A percentile compares a stretch with the other conserved stretches of the same genome.
Conservation (phyloP, 208 protist genomes). For the Acanthamoeba culbertsoni region DNA sequence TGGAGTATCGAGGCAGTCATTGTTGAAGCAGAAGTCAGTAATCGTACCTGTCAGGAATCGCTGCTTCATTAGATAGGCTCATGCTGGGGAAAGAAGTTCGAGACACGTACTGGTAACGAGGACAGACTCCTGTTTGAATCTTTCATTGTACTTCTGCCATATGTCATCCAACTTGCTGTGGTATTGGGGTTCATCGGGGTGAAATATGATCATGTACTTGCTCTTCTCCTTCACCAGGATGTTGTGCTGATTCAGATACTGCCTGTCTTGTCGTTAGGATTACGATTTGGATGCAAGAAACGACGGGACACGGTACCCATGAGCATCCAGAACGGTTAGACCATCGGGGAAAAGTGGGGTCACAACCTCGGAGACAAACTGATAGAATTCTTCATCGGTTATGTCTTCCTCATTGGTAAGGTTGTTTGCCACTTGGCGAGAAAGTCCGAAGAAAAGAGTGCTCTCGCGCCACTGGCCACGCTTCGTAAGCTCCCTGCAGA, state of each 20-base stretch:
- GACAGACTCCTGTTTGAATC: neutral
- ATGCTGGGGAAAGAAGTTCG: neutral
- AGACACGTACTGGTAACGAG: neutral
- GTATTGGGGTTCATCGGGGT: neutral
- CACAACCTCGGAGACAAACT: neutral
- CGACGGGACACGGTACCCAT: neutral
- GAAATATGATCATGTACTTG: neutral
- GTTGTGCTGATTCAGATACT: neutral
- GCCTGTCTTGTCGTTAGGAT: neutral
- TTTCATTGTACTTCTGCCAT: neutral
- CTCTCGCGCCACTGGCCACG: neutral
- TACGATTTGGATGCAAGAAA: neutral
- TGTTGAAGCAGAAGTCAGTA: neutral
- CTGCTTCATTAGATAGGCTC: neutral
- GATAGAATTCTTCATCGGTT: neutral
- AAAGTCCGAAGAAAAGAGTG: neutral
- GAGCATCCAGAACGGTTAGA: neutral
- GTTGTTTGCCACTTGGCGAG: neutral
- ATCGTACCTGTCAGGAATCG: neutral
- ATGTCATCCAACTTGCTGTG: neutral
- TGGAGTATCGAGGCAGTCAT: neutral
- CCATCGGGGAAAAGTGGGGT: neutral
- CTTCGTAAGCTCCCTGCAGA: neutral
- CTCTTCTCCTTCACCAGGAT: neutral
- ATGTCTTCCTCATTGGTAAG: neutral